Percentiles rank a stretch among this genome's conserved stretches.
Evolutionary conservation across 208 protist species (phyloP).

Genomic region (Wallacemonas sp.): DNA sequence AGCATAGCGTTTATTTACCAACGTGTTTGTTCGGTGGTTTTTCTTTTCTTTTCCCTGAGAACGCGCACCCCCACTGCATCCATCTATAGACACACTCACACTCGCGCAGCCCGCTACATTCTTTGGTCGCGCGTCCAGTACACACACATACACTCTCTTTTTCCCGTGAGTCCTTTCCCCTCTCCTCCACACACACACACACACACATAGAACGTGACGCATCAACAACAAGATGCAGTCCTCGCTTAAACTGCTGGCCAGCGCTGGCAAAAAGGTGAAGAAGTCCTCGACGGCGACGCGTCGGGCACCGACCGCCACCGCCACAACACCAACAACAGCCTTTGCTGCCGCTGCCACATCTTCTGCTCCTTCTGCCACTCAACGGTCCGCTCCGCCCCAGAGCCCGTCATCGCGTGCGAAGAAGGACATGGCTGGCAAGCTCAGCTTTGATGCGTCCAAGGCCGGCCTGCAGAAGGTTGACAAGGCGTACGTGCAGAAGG

Average conservation of each 20-base stretch:
- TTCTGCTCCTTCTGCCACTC: too few relatives aligned
- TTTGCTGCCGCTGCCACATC: too few relatives aligned
- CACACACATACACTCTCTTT: too few relatives aligned
- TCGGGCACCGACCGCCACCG: neutral
- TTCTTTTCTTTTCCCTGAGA: too few relatives aligned
- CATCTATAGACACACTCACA: too few relatives aligned
- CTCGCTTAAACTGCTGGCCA: neutral
- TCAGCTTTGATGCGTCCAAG: conserved; percentile 78
- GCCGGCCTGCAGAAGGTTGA: conserved; percentile 80
- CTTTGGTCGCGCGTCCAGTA: too few relatives aligned
- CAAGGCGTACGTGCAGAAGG: conserved; percentile 77
- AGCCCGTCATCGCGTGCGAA: conserved; percentile 11
- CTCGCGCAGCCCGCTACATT: too few relatives aligned
- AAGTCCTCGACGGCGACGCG: neutral
- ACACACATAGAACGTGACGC: neutral
- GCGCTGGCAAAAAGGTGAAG: conserved; percentile 1
- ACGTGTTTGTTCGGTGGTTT: too few relatives aligned
- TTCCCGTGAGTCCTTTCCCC: too few relatives aligned
- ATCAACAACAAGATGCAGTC: neutral
- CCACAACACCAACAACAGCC: neutral
- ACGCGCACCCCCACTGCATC: too few relatives aligned
- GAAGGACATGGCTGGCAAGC: conserved; percentile 39
- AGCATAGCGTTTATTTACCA: too few relatives aligned
- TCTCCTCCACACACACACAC: neutral
- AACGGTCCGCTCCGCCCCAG: neutral